Conservation (phyloP, 2,329 filamentous ascomycete genomes). For the Orbilia quercus region DNA sequence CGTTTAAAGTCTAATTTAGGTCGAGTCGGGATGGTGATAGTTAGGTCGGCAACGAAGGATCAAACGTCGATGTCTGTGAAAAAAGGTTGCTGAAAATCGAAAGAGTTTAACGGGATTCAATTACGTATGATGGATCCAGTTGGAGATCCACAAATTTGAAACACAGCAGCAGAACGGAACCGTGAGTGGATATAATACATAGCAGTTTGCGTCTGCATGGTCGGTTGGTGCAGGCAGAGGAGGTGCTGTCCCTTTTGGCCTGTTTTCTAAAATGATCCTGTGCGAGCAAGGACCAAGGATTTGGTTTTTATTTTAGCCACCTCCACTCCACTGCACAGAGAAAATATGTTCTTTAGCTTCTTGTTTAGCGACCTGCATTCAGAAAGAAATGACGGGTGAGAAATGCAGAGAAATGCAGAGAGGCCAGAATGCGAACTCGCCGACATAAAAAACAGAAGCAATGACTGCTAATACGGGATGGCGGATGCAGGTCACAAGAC, state of each 20-base stretch:
- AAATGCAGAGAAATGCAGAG: slow-evolving; percentile 14
- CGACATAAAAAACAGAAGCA: no score
- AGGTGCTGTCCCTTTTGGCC: background rate
- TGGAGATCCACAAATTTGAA: slow-evolving; percentile 53
- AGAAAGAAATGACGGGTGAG: slow-evolving; percentile 2
- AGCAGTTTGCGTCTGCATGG: slow-evolving; percentile 21
- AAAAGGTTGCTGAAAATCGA: background rate
- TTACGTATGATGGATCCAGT: slow-evolving; percentile 46
- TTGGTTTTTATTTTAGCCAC: slow-evolving; percentile 54
- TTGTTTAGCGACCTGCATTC: slow-evolving; percentile 23
- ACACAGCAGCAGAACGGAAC: slow-evolving; percentile 39
- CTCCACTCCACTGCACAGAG: slow-evolving; percentile 9
- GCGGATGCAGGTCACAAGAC: slow-evolving; percentile 50
- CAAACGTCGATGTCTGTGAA: slow-evolving; percentile 2
- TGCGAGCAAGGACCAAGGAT: slow-evolving; percentile 47
- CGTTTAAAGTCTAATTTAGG: slow-evolving; percentile 24
- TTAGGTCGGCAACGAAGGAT: slow-evolving; percentile 3
- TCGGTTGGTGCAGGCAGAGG: slow-evolving; percentile 20
- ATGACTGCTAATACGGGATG: slow-evolving; percentile 17
- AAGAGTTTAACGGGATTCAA: slow-evolving; percentile 32
- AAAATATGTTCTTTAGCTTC: background rate
- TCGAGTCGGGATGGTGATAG: background rate
- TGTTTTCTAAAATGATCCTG: slow-evolving; percentile 14
- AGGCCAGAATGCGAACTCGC: slow-evolving; percentile 24
- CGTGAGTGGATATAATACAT: slow-evolving; percentile 41